Conservation (phyloP, 2,329 filamentous ascomycete genomes). For the Aspergillus tubingensis region DNA sequence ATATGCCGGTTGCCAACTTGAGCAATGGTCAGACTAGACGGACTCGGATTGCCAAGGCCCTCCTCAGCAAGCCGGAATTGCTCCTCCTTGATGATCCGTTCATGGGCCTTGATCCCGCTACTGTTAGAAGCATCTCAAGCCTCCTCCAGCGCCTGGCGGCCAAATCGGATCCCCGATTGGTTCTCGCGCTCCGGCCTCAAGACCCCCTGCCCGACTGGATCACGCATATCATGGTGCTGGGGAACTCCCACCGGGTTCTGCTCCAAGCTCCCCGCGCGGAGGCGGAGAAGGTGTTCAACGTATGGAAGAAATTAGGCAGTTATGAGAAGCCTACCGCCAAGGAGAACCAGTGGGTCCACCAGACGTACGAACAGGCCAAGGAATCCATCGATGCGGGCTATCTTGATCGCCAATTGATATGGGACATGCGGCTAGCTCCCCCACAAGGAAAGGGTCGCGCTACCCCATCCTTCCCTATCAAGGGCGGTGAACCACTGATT, state of each 20-base stretch:
- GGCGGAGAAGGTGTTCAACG: constrained; percentile 51
- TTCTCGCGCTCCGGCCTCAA: constrained; percentile 79
- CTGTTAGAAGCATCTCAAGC: constrained; percentile 68
- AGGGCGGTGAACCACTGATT: constrained; percentile 69
- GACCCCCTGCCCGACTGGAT: constrained; percentile 89
- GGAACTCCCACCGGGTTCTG: constrained; percentile 65
- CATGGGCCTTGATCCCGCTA: constrained; percentile 90
- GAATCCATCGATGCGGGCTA: constrained; percentile 22
- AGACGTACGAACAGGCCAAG: constrained; percentile 15
- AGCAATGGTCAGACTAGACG: constrained; percentile 91
- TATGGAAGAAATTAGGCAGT: constrained; percentile 31
- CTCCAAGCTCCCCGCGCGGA: constrained; percentile 65
- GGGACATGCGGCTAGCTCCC: constrained; percentile 25
- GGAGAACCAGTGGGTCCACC: constrained; percentile 9
- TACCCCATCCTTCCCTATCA: constrained; percentile 6
- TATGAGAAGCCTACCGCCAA: background rate
- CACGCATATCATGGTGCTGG: constrained; percentile 75
- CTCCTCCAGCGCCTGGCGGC: constrained; percentile 70
- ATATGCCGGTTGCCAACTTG: constrained; percentile 82
- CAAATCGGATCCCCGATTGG: constrained; percentile 67
- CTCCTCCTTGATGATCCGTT: constrained; percentile 91
- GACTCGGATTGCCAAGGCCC: constrained; percentile 81
- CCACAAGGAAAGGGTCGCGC: constrained; percentile 16
- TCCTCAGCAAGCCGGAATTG: constrained; percentile 76
- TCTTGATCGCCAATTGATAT: constrained; percentile 29